These are phyloP conservation scores for Lecanicillium sp. DNA, from an alignment of 2,329 filamentous ascomycete species.

Conservation along the genomic window DNA sequence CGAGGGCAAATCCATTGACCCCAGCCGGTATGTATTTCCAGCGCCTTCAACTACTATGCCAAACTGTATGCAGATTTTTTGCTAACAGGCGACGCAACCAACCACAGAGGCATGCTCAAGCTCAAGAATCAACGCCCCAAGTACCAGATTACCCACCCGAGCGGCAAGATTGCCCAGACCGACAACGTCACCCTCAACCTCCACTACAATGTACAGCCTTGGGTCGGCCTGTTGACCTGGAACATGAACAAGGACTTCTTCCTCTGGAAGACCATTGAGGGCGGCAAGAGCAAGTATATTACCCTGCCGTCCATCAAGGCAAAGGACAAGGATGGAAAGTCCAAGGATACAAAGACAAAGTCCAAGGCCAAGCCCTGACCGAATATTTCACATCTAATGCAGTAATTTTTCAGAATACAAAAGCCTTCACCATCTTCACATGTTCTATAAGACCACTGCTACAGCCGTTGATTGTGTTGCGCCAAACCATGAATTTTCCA, in stretches of 20 bases:
- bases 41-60: background rate
- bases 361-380: conserved; percentile 10
- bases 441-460: too few species aligned
- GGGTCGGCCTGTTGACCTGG: conserved; percentile 88
- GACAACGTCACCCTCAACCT: conserved; percentile 70
- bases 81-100: background rate
- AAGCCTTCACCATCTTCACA: conserved; percentile 2
- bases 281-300: conserved; percentile 59
- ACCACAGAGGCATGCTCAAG: conserved; percentile 59
- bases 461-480: too few species aligned
- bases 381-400: too few species aligned
- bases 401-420: background rate
- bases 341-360: conserved; percentile 17
- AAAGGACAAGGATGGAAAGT: conserved; percentile 29
- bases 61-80: background rate
- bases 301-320: conserved; percentile 58
- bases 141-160: conserved; percentile 92
- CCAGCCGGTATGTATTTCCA: conserved; percentile 38
- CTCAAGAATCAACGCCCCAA: conserved; percentile 85
- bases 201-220: conserved; percentile 96
- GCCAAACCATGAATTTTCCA: conserved; percentile 1
- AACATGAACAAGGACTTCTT: conserved; percentile 50
- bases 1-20: conserved; percentile 53
- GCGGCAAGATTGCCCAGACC: conserved; percentile 66
- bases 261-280: conserved; percentile 57